These are phyloP conservation scores for Sarocladium oryzae DNA, from an alignment of 2,329 filamentous ascomycete genomes.

Conservation along the genomic window DNA sequence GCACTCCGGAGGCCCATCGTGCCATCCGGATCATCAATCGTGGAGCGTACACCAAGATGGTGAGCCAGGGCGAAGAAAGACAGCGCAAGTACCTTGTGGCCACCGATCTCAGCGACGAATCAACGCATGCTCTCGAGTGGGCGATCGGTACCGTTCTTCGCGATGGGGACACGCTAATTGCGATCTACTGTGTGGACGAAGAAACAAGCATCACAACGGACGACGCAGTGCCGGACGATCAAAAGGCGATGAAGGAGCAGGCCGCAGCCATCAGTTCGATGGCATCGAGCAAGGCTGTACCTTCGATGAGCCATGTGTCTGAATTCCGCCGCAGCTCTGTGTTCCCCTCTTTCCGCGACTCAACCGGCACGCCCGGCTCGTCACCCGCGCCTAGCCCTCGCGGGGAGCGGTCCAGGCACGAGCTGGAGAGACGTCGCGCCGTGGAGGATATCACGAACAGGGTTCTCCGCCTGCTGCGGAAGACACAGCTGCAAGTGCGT, in stretches of 20 bases:
- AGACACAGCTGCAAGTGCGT: constrained; percentile 86
- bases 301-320: constrained; percentile 17
- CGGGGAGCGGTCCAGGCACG: constrained; percentile 51
- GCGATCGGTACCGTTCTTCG: constrained; percentile 91
- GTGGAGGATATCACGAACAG: constrained; percentile 79
- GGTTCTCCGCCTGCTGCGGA: constrained; percentile 78
- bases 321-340: constrained; percentile 26
- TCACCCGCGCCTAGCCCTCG: constrained; percentile 43
- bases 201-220: constrained; percentile 55
- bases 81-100: constrained; percentile 92
- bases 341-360: constrained; percentile 22
- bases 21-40: constrained; percentile 86
- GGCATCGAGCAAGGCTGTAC: constrained; percentile 31
- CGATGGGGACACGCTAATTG: constrained; percentile 88
- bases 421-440: constrained; percentile 74
- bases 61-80: constrained; percentile 69
- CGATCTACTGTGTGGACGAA: constrained; percentile 90
- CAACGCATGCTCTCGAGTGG: constrained; percentile 93
- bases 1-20: constrained; percentile 68
- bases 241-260: constrained; percentile 69
- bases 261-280: constrained; percentile 65
- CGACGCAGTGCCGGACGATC: constrained; percentile 62
- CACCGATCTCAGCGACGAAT: constrained; percentile 89
- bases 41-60: constrained; percentile 73
- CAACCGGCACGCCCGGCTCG: constrained; percentile 26